A percentile compares a stretch with the other conserved stretches of the same genome.
phyloP scores from a whole-genome alignment of 495 filamentous ascomycete genomes.

The Tuber indicum region DNA sequence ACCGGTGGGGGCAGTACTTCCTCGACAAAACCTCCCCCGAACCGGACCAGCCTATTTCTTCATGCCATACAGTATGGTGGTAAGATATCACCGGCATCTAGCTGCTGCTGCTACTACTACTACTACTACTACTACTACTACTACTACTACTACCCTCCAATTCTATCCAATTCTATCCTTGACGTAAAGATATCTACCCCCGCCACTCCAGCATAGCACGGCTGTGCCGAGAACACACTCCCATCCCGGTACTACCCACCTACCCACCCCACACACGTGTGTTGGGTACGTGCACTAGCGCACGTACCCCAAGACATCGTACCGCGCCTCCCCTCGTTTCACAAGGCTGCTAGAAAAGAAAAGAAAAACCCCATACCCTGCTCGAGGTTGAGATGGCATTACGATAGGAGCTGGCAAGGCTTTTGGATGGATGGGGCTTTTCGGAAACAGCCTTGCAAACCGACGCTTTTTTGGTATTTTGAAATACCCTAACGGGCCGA shows the following conservation, averaged over 20 bases:
- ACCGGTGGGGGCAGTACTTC: too few relatives aligned
- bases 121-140: too few relatives aligned
- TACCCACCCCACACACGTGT: neutral
- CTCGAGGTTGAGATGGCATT: neutral
- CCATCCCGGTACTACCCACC: neutral
- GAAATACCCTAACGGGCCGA: neutral
- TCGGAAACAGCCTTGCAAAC: neutral
- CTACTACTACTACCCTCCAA: too few relatives aligned
- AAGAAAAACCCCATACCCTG: neutral
- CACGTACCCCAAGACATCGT: neutral
- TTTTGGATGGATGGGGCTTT: neutral
- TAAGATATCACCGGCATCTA: too few relatives aligned
- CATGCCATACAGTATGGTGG: too few relatives aligned
- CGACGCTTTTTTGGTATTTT: neutral
- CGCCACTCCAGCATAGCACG: neutral
- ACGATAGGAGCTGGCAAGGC: neutral
- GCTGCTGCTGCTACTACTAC: too few relatives aligned
- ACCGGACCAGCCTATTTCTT: too few relatives aligned
- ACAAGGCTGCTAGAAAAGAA: neutral
- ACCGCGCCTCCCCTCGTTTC: neutral
- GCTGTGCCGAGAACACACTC: neutral
- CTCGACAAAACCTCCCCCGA: too few relatives aligned
- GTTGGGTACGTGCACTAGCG: neutral
- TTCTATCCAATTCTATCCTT: too few relatives aligned
- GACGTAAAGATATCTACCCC: neutral